These are phyloP conservation scores for Pterula multifida DNA, from an alignment of 1,284 basidiomycete genomes.

Conservation along the genomic window DNA sequence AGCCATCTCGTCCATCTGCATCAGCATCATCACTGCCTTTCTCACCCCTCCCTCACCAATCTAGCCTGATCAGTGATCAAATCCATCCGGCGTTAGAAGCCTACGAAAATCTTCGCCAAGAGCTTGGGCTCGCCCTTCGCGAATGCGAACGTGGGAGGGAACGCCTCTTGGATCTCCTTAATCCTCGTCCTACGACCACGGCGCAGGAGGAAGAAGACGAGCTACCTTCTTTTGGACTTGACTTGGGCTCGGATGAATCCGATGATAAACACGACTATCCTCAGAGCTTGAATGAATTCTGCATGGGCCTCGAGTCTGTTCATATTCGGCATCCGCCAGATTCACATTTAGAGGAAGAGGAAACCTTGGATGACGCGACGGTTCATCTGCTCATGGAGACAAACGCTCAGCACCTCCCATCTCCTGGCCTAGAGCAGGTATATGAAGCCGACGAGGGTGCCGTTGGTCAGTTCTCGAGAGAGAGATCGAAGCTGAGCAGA, in stretches of 20 bases:
- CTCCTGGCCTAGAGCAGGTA: conserved; percentile 61
- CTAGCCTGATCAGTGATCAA: conserved; percentile 12
- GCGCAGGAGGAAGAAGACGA: conserved; percentile 20
- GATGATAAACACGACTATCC: conserved; percentile 23
- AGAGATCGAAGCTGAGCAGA: conserved; percentile 49
- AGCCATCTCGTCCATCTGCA: neutral
- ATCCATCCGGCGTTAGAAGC: conserved; percentile 41
- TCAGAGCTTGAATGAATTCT: neutral
- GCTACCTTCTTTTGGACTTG: conserved; percentile 36
- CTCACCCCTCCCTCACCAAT: conserved; percentile 3
- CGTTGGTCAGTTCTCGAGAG: conserved; percentile 30
- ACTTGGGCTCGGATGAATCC: conserved; percentile 39
- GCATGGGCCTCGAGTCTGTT: neutral
- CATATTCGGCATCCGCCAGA: neutral
- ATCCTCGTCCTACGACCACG: conserved; percentile 18
- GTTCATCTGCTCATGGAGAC: conserved; percentile 38
- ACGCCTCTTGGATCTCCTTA: conserved; percentile 42
- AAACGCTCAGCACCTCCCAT: conserved; percentile 37
- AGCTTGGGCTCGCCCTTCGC: conserved; percentile 59
- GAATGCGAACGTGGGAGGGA: conserved; percentile 71
- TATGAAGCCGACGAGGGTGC: conserved; percentile 48
- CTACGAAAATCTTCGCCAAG: conserved; percentile 61
- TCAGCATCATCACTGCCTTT: neutral
- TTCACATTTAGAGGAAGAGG: neutral
- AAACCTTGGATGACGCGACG: conserved; percentile 40